Percentiles rank a stretch among this genome's conserved stretches.
Conservation (phyloP, 805 yeast species). For the Yarrowia osloensis region DNA sequence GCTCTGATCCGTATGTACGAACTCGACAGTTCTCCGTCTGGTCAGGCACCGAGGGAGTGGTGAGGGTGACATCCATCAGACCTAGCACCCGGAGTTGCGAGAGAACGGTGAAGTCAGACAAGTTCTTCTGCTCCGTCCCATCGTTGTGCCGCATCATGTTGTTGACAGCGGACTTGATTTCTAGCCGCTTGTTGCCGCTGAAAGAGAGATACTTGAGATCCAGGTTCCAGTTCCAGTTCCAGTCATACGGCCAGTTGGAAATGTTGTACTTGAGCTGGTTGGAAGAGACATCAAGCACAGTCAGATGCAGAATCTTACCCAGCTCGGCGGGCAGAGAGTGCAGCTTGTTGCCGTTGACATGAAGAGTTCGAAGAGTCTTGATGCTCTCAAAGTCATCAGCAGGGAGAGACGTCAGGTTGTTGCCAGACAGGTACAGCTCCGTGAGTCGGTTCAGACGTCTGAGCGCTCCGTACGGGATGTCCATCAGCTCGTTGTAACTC, state of each 20-base stretch:
- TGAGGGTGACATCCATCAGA: slow-evolving; percentile 91
- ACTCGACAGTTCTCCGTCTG: slow-evolving; percentile 80
- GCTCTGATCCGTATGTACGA: slow-evolving; percentile 82
- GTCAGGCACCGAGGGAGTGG: slow-evolving; percentile 86
- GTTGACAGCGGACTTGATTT: slow-evolving; percentile 68
- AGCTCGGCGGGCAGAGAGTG: slow-evolving; percentile 88
- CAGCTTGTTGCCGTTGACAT: slow-evolving; percentile 79
- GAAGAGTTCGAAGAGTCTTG: slow-evolving; percentile 58
- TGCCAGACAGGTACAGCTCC: slow-evolving; percentile 80
- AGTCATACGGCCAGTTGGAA: slow-evolving; percentile 91
- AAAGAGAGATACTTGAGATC: slow-evolving; percentile 78
- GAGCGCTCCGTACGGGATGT: slow-evolving; percentile 75
- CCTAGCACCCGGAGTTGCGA: slow-evolving; percentile 75
- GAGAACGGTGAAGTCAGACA: slow-evolving; percentile 70
- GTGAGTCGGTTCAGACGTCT: slow-evolving; percentile 57
- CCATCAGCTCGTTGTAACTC: slow-evolving; percentile 81
- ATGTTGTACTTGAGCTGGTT: slow-evolving; percentile 89
- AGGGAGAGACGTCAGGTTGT: slow-evolving; percentile 73
- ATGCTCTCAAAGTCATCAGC: slow-evolving; percentile 78
- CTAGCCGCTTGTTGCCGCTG: slow-evolving; percentile 90
- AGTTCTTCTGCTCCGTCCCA: slow-evolving; percentile 37
- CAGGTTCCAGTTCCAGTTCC: slow-evolving; percentile 93
- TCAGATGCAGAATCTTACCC: slow-evolving; percentile 62
- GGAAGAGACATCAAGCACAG: slow-evolving; percentile 84
- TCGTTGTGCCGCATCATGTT: slow-evolving; percentile 40